These are phyloP conservation scores for Parvularia atlantis DNA, from an alignment of 78 protist species.

Conservation along the genomic window DNA sequence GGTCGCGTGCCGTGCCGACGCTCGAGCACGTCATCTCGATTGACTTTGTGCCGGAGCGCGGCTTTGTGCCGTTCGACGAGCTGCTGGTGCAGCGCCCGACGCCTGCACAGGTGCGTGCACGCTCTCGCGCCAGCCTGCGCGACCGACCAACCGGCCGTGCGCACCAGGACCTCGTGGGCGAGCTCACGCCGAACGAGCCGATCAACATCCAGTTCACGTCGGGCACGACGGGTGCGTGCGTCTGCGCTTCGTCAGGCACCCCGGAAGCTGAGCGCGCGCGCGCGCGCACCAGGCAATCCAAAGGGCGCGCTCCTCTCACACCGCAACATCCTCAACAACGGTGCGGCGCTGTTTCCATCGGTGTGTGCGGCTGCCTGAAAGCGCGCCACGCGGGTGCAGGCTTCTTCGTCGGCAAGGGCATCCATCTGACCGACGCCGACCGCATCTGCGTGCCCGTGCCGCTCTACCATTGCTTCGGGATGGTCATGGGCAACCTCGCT, in stretches of 20 bases:
- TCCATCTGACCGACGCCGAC: conserved; percentile 9
- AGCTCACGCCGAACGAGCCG: conserved; percentile 4
- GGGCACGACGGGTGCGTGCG: conserved; percentile 36
- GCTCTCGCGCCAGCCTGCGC: not conserved
- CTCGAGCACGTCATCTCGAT: conserved; percentile 1
- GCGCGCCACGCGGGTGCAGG: not conserved
- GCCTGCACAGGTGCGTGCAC: not conserved
- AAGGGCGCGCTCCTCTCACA: conserved; percentile 67
- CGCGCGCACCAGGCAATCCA: conserved; percentile 32
- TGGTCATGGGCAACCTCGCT: conserved; percentile 40
- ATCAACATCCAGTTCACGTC: conserved; percentile 62
- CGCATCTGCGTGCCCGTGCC: conserved; percentile 68
- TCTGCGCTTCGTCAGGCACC: conserved; percentile 15
- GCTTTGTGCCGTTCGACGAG: not conserved
- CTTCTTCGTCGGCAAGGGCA: too few relatives aligned
- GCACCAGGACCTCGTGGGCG: not conserved
- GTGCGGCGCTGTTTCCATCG: too few relatives aligned
- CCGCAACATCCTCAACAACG: conserved; percentile 59
- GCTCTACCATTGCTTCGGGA: conserved; percentile 68
- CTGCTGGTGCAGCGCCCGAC: not conserved
- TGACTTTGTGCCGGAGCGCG: not conserved
- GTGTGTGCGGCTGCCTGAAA: not conserved
- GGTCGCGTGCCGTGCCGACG: not conserved
- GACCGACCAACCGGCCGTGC: not conserved
- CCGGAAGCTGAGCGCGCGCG: not conserved